These are phyloP conservation scores for Taiwanofungus camphoratus DNA, from an alignment of 1,284 basidiomycete species.

Conservation along the genomic window DNA sequence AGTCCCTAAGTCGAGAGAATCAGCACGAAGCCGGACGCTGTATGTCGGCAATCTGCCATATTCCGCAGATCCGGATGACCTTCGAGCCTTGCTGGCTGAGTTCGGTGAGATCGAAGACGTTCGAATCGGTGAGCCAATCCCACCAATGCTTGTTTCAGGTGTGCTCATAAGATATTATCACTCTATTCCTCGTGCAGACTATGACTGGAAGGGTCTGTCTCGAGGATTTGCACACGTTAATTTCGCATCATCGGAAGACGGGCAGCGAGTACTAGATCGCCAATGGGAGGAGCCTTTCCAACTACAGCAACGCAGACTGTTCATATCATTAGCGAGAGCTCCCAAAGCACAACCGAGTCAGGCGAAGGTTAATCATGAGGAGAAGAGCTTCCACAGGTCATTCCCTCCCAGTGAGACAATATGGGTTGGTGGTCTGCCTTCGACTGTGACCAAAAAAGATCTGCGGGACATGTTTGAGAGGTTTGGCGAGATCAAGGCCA, in stretches of 20 bases:
- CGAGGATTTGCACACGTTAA: slow-evolving; percentile 8
- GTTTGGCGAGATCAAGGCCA: background rate
- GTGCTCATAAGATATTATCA: background rate
- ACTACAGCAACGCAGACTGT: slow-evolving; percentile 1
- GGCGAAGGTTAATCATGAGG: background rate
- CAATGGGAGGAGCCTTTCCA: background rate
- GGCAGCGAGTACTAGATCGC: background rate
- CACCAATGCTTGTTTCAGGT: too few species aligned
- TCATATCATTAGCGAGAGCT: background rate
- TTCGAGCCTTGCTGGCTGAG: background rate
- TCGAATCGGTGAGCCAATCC: slow-evolving; percentile 3
- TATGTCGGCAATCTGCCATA: slow-evolving; percentile 11
- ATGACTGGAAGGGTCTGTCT: background rate
- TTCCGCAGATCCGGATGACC: slow-evolving; percentile 2
- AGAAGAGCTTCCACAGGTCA: background rate
- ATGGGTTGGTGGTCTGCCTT: slow-evolving; percentile 9
- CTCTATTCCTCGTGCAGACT: background rate
- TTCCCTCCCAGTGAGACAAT: background rate
- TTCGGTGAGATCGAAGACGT: background rate
- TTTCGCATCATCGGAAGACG: slow-evolving; percentile 5
- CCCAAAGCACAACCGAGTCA: background rate
- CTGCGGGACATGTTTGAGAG: slow-evolving; percentile 2
- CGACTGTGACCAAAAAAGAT: slow-evolving; percentile 3
- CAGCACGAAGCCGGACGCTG: background rate
- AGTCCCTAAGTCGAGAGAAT: background rate